A percentile compares a stretch with the other conserved stretches of the same genome.
Conservation (phyloP, 345 rosid genomes). For the Arabis alpina region DNA sequence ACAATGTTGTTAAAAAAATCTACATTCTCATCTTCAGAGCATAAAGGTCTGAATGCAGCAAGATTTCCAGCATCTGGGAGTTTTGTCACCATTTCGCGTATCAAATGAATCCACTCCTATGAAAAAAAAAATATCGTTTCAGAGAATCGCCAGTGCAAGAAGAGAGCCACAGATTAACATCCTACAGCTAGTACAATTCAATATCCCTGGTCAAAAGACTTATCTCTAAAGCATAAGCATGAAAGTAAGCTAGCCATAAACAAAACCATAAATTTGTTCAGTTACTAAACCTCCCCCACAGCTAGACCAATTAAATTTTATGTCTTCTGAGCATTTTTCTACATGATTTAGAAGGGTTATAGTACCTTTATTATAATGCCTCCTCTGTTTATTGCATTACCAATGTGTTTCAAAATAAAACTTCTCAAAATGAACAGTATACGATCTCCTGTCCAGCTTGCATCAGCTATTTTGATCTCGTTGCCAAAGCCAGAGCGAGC, state of each 20-base stretch:
- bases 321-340: background rate
- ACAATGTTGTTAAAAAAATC: constrained; percentile 82
- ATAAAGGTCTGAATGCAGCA: constrained; percentile 60
- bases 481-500: constrained; percentile 39
- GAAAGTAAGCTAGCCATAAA: constrained; percentile 10
- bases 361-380: constrained; percentile 68
- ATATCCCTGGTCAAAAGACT: constrained; percentile 17
- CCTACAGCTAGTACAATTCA: constrained; percentile 4
- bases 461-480: constrained; percentile 43
- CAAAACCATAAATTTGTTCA: constrained; percentile 10
- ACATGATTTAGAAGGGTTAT: constrained; percentile 15
- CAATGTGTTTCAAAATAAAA: constrained; percentile 71
- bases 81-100: constrained; percentile 76
- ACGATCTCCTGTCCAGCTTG: constrained; percentile 62
- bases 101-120: constrained; percentile 91
- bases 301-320: constrained; percentile 3
- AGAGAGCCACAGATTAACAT: background rate
- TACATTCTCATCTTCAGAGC: constrained; percentile 80
- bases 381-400: constrained; percentile 65
- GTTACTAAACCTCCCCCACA: constrained; percentile 12
- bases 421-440: constrained; percentile 56
- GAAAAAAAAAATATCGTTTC: constrained; percentile 23
- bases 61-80: constrained; percentile 71
- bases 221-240: constrained; percentile 15
- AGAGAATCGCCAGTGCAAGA: constrained; percentile 13